A percentile compares a stretch with the other conserved stretches of the same genome.
These are phyloP conservation scores for Paxillus rubicundulus DNA, from an alignment of 768 basidiomycete species.

Conservation along the genomic window DNA sequence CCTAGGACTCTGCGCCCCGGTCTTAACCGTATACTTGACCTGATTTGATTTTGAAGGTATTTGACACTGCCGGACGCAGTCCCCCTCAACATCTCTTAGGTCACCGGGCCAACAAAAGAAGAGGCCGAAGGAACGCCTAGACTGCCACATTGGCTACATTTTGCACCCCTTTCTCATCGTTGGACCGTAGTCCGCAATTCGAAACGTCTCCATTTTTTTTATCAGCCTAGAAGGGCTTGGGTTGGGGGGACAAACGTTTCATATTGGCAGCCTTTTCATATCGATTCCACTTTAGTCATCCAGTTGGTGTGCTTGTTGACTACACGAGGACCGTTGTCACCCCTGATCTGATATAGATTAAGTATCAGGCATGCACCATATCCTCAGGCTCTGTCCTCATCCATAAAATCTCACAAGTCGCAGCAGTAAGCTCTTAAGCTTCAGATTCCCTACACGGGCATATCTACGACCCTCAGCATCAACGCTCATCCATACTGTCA, in stretches of 20 bases:
- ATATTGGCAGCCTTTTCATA: conserved; percentile 8
- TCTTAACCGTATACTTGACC: no score
- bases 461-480: conserved; percentile 8
- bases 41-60: conserved; percentile 1
- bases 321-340: conserved; percentile 30
- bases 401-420: conserved; percentile 19
- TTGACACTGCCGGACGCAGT: conserved; percentile 1
- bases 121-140: conserved; percentile 12
- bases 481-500: background rate
- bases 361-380: conserved; percentile 10
- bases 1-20: background rate
- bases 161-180: background rate
- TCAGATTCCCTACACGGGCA: conserved; percentile 11
- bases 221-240: conserved; percentile 5
- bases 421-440: conserved; percentile 21
- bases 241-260: background rate
- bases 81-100: background rate
- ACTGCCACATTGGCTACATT: conserved; percentile 5
- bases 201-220: conserved; percentile 1
- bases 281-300: conserved; percentile 15
- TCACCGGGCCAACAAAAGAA: background rate
- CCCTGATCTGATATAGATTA: conserved; percentile 27
- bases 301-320: conserved; percentile 11
- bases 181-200: background rate
- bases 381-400: conserved; percentile 12